These are phyloP conservation scores for Trifolium pratense DNA, from an alignment of 306 rosid genomes.

Conservation along the genomic window DNA sequence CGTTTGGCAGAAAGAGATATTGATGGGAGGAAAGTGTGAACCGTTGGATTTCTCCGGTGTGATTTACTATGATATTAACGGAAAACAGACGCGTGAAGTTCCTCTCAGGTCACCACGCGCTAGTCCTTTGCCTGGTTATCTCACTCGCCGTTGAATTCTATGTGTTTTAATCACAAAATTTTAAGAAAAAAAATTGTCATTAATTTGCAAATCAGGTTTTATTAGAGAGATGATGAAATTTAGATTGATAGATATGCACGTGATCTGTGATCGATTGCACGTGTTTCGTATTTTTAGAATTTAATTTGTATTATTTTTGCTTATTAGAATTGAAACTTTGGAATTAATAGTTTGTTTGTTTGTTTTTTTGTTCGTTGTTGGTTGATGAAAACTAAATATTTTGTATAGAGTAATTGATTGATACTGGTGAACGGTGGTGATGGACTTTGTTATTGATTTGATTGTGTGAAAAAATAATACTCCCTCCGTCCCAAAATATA, in stretches of 20 bases:
- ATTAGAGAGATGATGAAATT: neutral
- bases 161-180: neutral
- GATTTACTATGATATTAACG: conserved; percentile 68
- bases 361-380: neutral
- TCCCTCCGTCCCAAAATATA: too few species aligned
- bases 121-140: conserved; percentile 84
- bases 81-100: conserved; percentile 56
- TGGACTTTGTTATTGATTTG: too few species aligned
- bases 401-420: neutral
- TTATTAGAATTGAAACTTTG: neutral
- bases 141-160: conserved; percentile 41
- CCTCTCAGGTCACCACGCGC: conserved; percentile 84
- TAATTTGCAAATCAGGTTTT: neutral
- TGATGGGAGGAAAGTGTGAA: conserved; percentile 91
- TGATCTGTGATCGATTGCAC: neutral
- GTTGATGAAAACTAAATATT: neutral
- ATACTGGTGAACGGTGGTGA: too few species aligned
- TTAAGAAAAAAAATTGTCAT: neutral
- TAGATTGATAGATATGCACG: neutral
- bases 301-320: neutral
- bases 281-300: neutral
- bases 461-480: too few species aligned
- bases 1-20: conserved; percentile 85
- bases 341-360: neutral
- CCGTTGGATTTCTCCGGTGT: conserved; percentile 86